These are phyloP conservation scores for Mrakiaceae sp. DNA, from an alignment of 1,284 basidiomycete species.

Conservation along the genomic window DNA sequence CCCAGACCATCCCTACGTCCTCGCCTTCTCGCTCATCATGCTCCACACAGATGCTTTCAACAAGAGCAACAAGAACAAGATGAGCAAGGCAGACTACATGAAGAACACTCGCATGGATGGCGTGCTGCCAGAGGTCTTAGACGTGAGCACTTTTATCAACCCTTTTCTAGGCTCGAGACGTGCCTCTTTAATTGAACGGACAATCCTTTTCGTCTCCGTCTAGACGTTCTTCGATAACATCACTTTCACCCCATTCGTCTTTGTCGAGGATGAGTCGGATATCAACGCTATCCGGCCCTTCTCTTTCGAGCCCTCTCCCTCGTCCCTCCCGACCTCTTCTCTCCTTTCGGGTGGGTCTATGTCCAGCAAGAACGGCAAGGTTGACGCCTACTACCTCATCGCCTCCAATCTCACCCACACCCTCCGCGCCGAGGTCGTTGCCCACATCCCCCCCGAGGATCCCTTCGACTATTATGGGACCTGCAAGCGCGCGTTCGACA, in stretches of 20 bases:
- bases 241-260: slow-evolving; percentile 87
- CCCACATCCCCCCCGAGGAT: slow-evolving; percentile 50
- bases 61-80: slow-evolving; percentile 92
- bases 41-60: slow-evolving; percentile 97
- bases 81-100: slow-evolving; percentile 87
- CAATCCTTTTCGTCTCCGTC: not conserved
- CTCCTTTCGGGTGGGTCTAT: slow-evolving; percentile 36
- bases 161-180: not conserved
- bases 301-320: slow-evolving; percentile 33
- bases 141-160: slow-evolving; percentile 43
- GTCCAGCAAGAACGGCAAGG: slow-evolving; percentile 42
- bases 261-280: slow-evolving; percentile 78
- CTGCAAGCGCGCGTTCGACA: slow-evolving; percentile 43
- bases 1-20: slow-evolving; percentile 84
- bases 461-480: slow-evolving; percentile 71
- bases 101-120: slow-evolving; percentile 85
- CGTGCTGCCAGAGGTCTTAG: slow-evolving; percentile 67
- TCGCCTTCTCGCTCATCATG: slow-evolving; percentile 98
- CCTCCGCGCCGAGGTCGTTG: slow-evolving; percentile 62
- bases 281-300: slow-evolving; percentile 47
- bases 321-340: slow-evolving; percentile 29
- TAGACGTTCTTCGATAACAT: slow-evolving; percentile 96
- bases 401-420: slow-evolving; percentile 59
- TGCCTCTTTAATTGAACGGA: not conserved
- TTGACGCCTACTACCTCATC: slow-evolving; percentile 89